Evolutionary conservation across 257 asterid species (phyloP).

Genomic region (Solanum tarapatanum): DNA sequence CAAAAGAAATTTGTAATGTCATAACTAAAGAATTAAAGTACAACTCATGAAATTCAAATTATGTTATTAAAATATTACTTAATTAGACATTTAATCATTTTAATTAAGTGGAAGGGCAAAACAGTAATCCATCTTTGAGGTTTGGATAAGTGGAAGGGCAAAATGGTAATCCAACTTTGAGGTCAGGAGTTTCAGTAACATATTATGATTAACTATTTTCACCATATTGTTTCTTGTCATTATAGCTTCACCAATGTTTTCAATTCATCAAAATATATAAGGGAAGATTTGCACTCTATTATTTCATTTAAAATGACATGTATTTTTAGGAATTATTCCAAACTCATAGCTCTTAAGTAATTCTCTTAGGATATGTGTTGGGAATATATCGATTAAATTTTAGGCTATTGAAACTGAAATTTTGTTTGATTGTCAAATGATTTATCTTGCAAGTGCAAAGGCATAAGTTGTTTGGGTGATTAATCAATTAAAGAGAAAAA

Average conservation of each 20-base stretch:
- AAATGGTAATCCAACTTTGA: too few relatives aligned
- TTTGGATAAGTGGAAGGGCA: too few relatives aligned
- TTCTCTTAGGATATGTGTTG: neutral
- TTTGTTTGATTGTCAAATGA: neutral
- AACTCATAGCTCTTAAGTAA: neutral
- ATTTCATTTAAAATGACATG: neutral
- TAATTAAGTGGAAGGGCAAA: too few relatives aligned
- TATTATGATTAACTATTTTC: neutral
- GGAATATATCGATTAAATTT: neutral
- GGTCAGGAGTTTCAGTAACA: too few relatives aligned
- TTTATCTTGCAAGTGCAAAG: neutral
- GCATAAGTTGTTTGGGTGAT: neutral
- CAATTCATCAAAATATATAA: neutral
- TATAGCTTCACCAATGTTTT: neutral
- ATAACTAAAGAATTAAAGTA: too few relatives aligned
- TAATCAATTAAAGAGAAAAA: neutral
- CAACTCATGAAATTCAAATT: too few relatives aligned
- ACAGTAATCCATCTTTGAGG: too few relatives aligned
- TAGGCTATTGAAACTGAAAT: neutral
- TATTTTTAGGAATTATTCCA: neutral
- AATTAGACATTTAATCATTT: too few relatives aligned
- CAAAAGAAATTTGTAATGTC: too few relatives aligned
- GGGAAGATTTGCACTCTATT: neutral
- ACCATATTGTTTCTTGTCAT: neutral
- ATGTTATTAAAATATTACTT: too few relatives aligned